Percentiles rank a stretch among this genome's conserved stretches.
These are phyloP conservation scores for Candida tropicalis DNA, from an alignment of 1,139 yeast genomes.

Conservation along the genomic window DNA sequence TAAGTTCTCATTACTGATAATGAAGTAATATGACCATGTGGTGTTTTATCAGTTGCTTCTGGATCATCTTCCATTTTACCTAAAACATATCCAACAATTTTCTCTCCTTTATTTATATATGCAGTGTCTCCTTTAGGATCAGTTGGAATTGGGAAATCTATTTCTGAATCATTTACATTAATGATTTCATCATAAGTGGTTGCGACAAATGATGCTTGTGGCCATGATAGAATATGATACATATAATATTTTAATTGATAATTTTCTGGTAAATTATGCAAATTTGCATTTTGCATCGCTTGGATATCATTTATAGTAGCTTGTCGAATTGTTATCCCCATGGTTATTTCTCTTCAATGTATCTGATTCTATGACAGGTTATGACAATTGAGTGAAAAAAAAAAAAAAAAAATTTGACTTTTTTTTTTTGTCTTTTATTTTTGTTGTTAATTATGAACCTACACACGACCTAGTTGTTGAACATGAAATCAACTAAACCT, in stretches of 20 bases:
- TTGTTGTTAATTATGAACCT: not conserved
- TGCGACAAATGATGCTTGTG: conserved; percentile 96
- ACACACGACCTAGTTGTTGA: conserved; percentile 9
- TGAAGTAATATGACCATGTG: conserved; percentile 94
- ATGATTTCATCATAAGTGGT: conserved; percentile 57
- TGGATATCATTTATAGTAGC: conserved; percentile 87
- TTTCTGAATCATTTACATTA: conserved; percentile 38
- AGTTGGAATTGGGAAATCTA: conserved; percentile 16
- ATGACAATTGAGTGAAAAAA: not conserved
- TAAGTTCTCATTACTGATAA: conserved; percentile 94
- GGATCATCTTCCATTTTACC: conserved; percentile 98
- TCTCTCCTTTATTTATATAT: conserved; percentile 67
- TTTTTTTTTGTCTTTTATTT: too few relatives aligned
- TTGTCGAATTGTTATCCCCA: conserved; percentile 87
- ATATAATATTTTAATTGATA: conserved; percentile 89
- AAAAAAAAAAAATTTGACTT: not conserved
- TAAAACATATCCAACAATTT: conserved; percentile 89
- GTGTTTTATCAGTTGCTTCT: conserved; percentile 67
- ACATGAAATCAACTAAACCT: conserved; percentile 14
- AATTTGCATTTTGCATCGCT: conserved; percentile 95
- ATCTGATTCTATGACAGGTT: too few relatives aligned
- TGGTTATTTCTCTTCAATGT: conserved; percentile 19
- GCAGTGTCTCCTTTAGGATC: conserved; percentile 57
- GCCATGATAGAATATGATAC: conserved; percentile 95
- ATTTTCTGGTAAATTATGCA: conserved; percentile 93